Evolutionary conservation across 345 rosid genomes (phyloP), one percentile per base, ranked within the genome.

Genomic region (Aquilaria sinensis): DNA sequence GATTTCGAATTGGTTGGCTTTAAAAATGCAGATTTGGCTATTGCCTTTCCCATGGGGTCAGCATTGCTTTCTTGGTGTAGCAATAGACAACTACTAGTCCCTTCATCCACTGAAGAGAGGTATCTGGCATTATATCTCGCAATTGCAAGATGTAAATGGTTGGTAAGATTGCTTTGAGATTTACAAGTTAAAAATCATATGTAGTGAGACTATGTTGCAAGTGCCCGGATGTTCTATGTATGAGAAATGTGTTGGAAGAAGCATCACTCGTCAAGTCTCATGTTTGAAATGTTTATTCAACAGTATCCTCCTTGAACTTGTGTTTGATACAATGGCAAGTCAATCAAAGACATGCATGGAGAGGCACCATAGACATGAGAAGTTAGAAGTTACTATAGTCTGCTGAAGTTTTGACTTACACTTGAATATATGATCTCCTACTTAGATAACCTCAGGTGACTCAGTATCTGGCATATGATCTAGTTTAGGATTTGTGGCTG

Each of bases 21-120:
- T 84, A 81, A 89, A 92, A 87, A 81, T 92, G 98, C 98, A 92
- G 98, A 93, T 89, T 73, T 81, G 87, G 90, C 86, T 67, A 73
- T 74, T 83, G 76, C 86, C 85, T 81, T 82, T 76, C 83, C 81
- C 84, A 64, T 79, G 92, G 91, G 85, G 80, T 79, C 90, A 81
- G 90, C 96, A 79, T 89, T 90, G 97, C 93, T 87, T 83, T 82
- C 86, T 82, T 87, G 93, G 97, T 89, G 98, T 87, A 84, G 81
- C 98, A 76, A 79, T 89, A 87, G 82, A 84, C 93, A 82, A 75
- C 86, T 68, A 80, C 73, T 69, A 73, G 76, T 76, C 81, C 86
- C 74, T 69, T 74, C 84, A 79, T 83, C 85, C 83, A 85, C 80
- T 61, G 90, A 84, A 70, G 93, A 92, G 83, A 90, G 96, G 92